phyloP scores from a whole-genome alignment of 495 filamentous ascomycete species.

The Talaromyces proteolyticus region DNA sequence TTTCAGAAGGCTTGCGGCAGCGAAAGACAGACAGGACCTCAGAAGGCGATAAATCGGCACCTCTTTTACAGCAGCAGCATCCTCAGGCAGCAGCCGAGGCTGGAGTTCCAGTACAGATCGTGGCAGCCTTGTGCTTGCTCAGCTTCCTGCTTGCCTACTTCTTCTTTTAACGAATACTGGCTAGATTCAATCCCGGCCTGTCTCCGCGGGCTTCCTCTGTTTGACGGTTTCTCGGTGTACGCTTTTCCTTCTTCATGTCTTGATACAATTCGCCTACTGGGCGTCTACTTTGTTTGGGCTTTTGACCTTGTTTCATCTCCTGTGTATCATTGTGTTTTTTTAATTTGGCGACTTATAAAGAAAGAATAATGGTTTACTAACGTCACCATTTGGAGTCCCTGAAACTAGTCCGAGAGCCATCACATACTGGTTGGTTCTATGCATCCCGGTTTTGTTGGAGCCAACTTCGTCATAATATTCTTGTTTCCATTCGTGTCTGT shows the following conservation, averaged over 20 bases:
- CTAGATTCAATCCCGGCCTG: constrained; percentile 14
- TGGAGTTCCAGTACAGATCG: constrained; percentile 83
- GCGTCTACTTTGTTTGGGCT: constrained; percentile 12
- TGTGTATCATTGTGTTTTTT: constrained; percentile 9
- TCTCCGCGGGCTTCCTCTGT: constrained; percentile 16
- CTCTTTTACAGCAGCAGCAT: constrained; percentile 44
- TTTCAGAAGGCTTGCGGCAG: constrained; percentile 31
- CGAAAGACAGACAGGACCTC: background rate
- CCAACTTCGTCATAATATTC: background rate
- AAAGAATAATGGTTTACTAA: too few relatives aligned
- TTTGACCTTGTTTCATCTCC: constrained; percentile 13
- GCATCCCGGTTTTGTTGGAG: background rate
- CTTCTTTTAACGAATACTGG: constrained; percentile 63
- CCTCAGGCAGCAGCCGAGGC: constrained; percentile 42
- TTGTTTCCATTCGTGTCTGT: background rate
- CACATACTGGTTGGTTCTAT: background rate
- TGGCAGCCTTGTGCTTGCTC: constrained; percentile 76
- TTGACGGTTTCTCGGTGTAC: constrained; percentile 24
- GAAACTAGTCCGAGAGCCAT: background rate
- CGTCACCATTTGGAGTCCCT: background rate
- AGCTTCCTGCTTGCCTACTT: constrained; percentile 92
- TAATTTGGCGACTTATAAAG: too few relatives aligned
- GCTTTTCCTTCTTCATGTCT: constrained; percentile 16
- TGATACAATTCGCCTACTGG: constrained; percentile 4
- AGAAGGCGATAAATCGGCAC: constrained; percentile 1